Evolutionary conservation across 805 yeast genomes (phyloP), one percentile per base, ranked within the genome.

Genomic region (Teunomyces stri): DNA sequence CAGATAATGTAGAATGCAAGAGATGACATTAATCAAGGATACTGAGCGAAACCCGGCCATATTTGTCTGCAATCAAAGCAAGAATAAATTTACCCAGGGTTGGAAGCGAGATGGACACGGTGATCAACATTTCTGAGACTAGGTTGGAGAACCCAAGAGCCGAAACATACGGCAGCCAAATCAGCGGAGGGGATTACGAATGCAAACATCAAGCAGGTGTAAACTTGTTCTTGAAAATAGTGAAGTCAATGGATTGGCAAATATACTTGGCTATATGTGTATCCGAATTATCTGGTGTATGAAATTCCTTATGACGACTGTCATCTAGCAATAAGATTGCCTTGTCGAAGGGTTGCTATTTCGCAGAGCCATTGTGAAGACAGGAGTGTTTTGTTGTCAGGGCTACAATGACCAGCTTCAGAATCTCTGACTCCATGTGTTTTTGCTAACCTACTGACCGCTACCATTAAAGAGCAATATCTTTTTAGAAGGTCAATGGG

Each of bases 1-100:
- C 68, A 64, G n/a, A 64, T 37, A 2, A 60, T 53, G 13, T 50
- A 55, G 22, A 58, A 58, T 29, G 53, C 53, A 7, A 60, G 33
- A 2, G 61, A 50, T 6, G 59, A 55, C 22, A 55, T 18, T 7
- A 51, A 35, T 3, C 64, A 55, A 21, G 46, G 66, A 62, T 15
- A 63, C 49, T 12, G 55, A 45, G 40, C 62, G 62, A 45, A 45
- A 62, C 59, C 34, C 65, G 42, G 5, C 67, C 68, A 42, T 56
- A 57, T 15, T 45, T 49, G 48, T 64, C 68, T 4, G 65, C 65
- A 13, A 60, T 38, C 28, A 52, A 48, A 16, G 63, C 61, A 1
- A 66, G 65, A 4, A 62, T 45, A 6, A 61, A 37, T 50, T 68
- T 46, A 10, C 69, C 68, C 5, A 63, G 60, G 15, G 61, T 62